Percentiles rank a stretch among this genome's conserved stretches.
Conservation (phyloP, 495 filamentous ascomycete species). For the Xylaria longipes region DNA sequence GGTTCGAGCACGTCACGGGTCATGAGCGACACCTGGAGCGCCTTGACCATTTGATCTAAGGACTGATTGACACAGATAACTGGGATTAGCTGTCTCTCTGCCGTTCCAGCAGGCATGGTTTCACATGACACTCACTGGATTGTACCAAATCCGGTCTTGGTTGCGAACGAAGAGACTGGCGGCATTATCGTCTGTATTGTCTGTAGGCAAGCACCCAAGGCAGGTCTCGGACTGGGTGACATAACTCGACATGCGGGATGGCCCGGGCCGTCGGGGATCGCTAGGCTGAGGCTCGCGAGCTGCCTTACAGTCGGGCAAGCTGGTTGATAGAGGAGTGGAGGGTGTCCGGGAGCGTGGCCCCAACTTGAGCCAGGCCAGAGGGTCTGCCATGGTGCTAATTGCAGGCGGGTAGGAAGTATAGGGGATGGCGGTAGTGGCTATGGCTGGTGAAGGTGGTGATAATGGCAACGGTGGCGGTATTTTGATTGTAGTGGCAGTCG, state of each 20-base stretch:
- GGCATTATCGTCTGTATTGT: neutral
- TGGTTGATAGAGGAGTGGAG: conserved; percentile 23
- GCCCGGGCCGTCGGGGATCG: conserved; percentile 2
- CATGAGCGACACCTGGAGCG: conserved; percentile 47
- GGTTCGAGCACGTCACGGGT: conserved; percentile 33
- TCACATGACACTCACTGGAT: conserved; percentile 34
- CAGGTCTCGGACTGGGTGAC: neutral
- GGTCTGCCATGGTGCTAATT: conserved; percentile 35
- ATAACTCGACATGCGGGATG: conserved; percentile 17
- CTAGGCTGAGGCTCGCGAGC: neutral
- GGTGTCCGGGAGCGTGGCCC: conserved; percentile 35
- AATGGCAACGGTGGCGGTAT: neutral
- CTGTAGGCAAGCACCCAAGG: neutral
- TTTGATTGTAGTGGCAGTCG: neutral
- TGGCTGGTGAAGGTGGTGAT: neutral
- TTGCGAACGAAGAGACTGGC: conserved; percentile 28
- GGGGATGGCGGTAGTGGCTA: neutral
- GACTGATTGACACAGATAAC: conserved; percentile 20
- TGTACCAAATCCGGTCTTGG: conserved; percentile 47
- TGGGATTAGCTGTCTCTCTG: neutral
- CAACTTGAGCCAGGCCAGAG: conserved; percentile 39
- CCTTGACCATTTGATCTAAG: conserved; percentile 52
- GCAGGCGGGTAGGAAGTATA: neutral
- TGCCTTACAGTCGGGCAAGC: neutral
- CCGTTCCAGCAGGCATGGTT: neutral